These are phyloP conservation scores for Botrytis hyacinthi DNA, from an alignment of 2,329 filamentous ascomycete species.

Conservation along the genomic window DNA sequence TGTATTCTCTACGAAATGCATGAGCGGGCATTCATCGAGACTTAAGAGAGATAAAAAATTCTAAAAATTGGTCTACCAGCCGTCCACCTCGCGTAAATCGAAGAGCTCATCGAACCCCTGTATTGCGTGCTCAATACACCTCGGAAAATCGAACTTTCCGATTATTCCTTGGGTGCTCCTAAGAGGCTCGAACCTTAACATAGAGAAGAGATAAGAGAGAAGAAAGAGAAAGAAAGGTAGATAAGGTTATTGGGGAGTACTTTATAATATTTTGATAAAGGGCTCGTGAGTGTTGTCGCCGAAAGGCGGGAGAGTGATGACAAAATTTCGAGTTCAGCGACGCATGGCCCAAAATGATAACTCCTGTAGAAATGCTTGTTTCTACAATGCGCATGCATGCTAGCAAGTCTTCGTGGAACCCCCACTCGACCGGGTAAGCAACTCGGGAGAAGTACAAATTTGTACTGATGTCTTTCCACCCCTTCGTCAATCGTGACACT, in stretches of 20 bases:
- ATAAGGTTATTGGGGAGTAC: not conserved
- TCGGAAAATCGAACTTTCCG: not conserved
- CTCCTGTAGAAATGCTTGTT: not conserved
- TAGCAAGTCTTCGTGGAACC: not conserved
- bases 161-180: not conserved
- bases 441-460: not conserved
- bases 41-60: not conserved
- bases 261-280: not conserved
- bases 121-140: conserved; percentile 19
- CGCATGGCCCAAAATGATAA: not conserved
- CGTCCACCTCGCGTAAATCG: conserved; percentile 17
- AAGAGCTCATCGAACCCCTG: conserved; percentile 19
- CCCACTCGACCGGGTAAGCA: not conserved
- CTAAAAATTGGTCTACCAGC: not conserved
- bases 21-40: not conserved
- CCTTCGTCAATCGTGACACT: not conserved
- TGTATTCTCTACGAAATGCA: no score
- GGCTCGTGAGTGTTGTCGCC: not conserved
- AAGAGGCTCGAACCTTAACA: not conserved
- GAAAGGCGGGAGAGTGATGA: not conserved
- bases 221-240: not conserved
- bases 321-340: not conserved
- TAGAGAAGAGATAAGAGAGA: not conserved
- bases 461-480: conserved; percentile 13
- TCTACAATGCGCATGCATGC: not conserved